Evolutionary conservation across 106 monocot genomes (phyloP).

Genomic region (Apostasia shenzhenica): DNA sequence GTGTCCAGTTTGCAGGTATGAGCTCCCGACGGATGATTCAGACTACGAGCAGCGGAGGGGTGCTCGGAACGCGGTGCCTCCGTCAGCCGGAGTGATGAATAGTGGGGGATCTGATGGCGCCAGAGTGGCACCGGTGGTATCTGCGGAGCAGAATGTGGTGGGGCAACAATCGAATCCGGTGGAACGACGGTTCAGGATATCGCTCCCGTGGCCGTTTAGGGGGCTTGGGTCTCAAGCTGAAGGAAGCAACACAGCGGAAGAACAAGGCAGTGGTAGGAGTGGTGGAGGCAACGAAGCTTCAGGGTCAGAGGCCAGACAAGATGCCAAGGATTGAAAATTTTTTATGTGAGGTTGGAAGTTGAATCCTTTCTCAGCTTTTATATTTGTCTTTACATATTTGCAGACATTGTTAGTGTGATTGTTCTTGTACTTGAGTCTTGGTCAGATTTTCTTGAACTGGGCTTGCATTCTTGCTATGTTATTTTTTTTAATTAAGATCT

Average conservation of each 20-base stretch:
- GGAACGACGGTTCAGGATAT: conserved; percentile 79
- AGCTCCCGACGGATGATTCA: conserved; percentile 73
- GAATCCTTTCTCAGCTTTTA: background rate
- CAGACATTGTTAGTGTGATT: too few relatives aligned
- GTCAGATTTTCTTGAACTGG: too few relatives aligned
- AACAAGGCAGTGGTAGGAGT: conserved; percentile 2
- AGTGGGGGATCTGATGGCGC: conserved; percentile 3
- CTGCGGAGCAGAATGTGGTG: conserved; percentile 6
- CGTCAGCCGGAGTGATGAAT: background rate
- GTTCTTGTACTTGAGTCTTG: too few relatives aligned
- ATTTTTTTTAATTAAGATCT: too few relatives aligned
- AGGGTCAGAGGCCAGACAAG: conserved; percentile 24
- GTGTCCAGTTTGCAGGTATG: conserved; percentile 80
- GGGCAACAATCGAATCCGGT: conserved; percentile 18
- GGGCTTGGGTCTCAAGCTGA: conserved; percentile 30
- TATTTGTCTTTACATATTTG: too few relatives aligned
- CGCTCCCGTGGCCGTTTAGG: conserved; percentile 70
- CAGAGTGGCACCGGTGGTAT: background rate
- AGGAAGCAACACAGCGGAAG: conserved; percentile 22
- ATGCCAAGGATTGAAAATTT: conserved; percentile 47
- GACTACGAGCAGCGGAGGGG: conserved; percentile 58
- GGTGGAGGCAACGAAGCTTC: conserved; percentile 21
- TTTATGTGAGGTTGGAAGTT: conserved; percentile 20
- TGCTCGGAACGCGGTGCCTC: background rate
- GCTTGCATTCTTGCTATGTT: too few relatives aligned